A percentile compares a stretch with the other conserved stretches of the same genome.
These are phyloP conservation scores for Skeletonema costatum DNA, from an alignment of 108 stramenopile species.

Conservation along the genomic window DNA sequence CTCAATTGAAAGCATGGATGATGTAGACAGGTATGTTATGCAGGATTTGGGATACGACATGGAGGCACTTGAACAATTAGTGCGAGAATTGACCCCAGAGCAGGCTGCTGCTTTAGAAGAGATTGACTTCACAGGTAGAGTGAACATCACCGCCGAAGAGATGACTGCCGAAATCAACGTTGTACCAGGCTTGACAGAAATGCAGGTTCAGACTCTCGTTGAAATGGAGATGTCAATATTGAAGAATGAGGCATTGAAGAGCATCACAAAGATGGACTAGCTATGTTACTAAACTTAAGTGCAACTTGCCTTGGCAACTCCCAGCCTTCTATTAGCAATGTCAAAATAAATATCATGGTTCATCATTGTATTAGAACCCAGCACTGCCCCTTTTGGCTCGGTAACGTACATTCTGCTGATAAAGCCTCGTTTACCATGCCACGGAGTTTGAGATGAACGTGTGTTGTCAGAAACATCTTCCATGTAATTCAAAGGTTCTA, in stretches of 20 bases:
- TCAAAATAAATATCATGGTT: constrained; percentile 93
- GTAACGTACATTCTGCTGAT: constrained; percentile 86
- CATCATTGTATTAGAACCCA: constrained; percentile 94
- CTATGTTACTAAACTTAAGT: not conserved
- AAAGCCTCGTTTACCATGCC: constrained; percentile 52
- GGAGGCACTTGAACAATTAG: constrained; percentile 31
- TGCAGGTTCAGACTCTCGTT: constrained; percentile 52
- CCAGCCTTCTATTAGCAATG: constrained; percentile 62
- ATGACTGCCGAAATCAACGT: constrained; percentile 43
- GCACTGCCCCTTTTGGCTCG: constrained; percentile 87
- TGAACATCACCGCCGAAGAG: constrained; percentile 35
- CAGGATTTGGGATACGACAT: constrained; percentile 55
- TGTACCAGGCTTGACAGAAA: constrained; percentile 57
- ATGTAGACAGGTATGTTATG: constrained; percentile 45
- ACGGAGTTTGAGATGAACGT: constrained; percentile 28
- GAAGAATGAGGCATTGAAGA: constrained; percentile 36
- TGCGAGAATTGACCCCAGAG: constrained; percentile 48
- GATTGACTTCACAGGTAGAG: constrained; percentile 51
- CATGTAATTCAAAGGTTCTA: constrained; percentile 70
- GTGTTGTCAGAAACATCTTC: constrained; percentile 46
- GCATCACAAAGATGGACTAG: constrained; percentile 38
- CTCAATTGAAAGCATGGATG: constrained; percentile 37
- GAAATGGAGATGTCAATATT: constrained; percentile 61
- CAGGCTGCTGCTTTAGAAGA: constrained; percentile 41
- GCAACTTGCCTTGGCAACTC: constrained; percentile 68